Percentiles rank a stretch among this genome's conserved stretches.
phyloP scores from a whole-genome alignment of 2,329 filamentous ascomycete species.

The Arthrocladium fulminans region DNA sequence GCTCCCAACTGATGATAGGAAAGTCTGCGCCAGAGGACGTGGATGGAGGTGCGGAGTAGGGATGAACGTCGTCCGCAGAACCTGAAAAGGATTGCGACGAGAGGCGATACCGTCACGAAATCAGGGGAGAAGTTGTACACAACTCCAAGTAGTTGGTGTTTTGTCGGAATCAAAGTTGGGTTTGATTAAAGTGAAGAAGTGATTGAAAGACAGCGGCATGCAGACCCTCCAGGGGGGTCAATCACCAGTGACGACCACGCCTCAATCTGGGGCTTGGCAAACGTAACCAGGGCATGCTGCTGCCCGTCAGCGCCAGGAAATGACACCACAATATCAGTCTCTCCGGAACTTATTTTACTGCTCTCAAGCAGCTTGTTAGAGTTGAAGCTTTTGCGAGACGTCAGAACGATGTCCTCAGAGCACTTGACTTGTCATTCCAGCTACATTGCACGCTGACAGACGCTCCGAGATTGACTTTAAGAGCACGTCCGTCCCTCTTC shows the following conservation, averaged over 20 bases:
- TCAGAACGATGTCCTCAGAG: not conserved
- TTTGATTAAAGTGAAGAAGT: not conserved
- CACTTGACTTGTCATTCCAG: not conserved
- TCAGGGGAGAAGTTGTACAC: too few relatives aligned
- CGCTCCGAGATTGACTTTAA: not conserved
- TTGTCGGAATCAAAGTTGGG: not conserved
- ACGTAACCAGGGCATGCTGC: slow-evolving; percentile 3
- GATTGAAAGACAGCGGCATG: not conserved
- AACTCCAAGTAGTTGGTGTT: too few relatives aligned
- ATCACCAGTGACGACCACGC: not conserved
- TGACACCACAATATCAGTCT: too few relatives aligned
- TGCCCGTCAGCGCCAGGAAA: not conserved
- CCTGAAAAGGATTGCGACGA: too few relatives aligned
- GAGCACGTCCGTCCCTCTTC: too few relatives aligned
- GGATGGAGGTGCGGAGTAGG: too few relatives aligned
- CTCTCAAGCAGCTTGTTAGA: not conserved
- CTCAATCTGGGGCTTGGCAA: slow-evolving; percentile 5
- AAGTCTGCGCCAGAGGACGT: not conserved
- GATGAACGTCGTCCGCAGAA: too few relatives aligned
- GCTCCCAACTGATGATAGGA: not conserved
- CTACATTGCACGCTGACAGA: not conserved
- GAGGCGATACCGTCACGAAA: too few relatives aligned
- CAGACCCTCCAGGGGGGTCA: not conserved
- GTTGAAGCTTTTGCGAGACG: not conserved
- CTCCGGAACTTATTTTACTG: too few relatives aligned